A percentile compares a stretch with the other conserved stretches of the same genome.
These are phyloP conservation scores for Wickerhamomyces canadensis DNA, from an alignment of 805 yeast genomes.

Conservation along the genomic window DNA sequence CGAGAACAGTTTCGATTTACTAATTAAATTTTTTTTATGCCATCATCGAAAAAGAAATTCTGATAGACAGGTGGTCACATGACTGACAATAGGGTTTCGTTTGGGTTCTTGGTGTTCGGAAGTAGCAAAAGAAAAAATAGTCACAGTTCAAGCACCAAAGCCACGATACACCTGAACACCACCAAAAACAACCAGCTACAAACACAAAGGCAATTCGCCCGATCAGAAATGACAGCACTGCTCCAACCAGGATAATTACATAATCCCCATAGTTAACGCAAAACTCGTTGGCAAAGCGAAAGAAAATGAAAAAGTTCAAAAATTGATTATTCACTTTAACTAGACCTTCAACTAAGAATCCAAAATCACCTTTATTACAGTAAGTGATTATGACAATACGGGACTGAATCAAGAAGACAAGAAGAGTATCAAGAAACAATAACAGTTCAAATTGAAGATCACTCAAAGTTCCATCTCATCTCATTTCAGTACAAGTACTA, in stretches of 20 bases:
- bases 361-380: slow-evolving; percentile 1
- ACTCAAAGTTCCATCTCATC: too few species aligned
- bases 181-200: not conserved
- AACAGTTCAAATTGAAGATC: too few species aligned
- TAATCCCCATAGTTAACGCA: slow-evolving; percentile 1
- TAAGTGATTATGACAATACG: not conserved
- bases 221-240: not conserved
- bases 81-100: too few species aligned
- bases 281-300: not conserved
- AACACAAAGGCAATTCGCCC: too few species aligned
- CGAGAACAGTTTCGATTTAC: too few species aligned
- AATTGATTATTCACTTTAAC: not conserved
- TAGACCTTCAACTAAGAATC: not conserved
- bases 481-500: not conserved
- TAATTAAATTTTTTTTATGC: not conserved
- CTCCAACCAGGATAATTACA: not conserved
- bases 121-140: slow-evolving; percentile 1
- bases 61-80: too few species aligned
- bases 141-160: slow-evolving; percentile 1
- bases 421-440: not conserved
- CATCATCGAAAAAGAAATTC: not conserved
- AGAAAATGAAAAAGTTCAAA: slow-evolving; percentile 1
- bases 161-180: not conserved
- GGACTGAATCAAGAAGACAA: not conserved
- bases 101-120: too few species aligned